phyloP scores from a whole-genome alignment of 331 rosid species.

The Spiraea crenata region DNA sequence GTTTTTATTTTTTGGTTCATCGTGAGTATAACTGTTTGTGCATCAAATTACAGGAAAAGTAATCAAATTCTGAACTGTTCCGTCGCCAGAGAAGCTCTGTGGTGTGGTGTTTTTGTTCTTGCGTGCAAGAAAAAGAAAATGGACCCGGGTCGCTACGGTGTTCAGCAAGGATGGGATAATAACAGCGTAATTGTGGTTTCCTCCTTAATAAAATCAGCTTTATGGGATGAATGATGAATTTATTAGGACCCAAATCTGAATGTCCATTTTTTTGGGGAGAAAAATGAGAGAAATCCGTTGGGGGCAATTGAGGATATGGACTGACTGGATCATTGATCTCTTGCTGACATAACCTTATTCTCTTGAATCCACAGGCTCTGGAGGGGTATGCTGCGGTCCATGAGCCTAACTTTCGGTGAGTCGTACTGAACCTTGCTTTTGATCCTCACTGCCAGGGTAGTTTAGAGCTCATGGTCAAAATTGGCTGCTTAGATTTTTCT shows the following conservation, averaged over 20 bases:
- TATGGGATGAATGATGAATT: conserved; percentile 93
- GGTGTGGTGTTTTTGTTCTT: conserved; percentile 35
- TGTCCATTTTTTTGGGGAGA: conserved; percentile 62
- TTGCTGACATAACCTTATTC: conserved; percentile 99
- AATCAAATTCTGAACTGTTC: conserved; percentile 39
- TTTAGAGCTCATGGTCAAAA: conserved; percentile 15
- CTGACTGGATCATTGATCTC: conserved; percentile 95
- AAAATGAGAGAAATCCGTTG: conserved; percentile 73
- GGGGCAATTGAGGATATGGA: conserved; percentile 97
- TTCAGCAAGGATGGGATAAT: conserved; percentile 99
- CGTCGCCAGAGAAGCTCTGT: conserved; percentile 39
- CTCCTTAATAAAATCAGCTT: conserved; percentile 94
- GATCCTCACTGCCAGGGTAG: conserved; percentile 29
- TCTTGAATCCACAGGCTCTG: conserved; percentile 99
- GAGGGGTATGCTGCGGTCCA: conserved; percentile 90
- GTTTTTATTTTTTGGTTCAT: conserved; percentile 50
- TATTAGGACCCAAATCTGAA: conserved; percentile 77
- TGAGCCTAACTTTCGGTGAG: conserved; percentile 97
- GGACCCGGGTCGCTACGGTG: conserved; percentile 98
- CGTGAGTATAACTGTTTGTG: conserved; percentile 73
- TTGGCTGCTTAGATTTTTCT: neutral
- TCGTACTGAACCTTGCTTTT: conserved; percentile 33
- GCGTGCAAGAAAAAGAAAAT: conserved; percentile 69
- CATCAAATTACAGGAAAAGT: conserved; percentile 75
- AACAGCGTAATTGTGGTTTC: conserved; percentile 99